Evolutionary conservation across 2,329 filamentous ascomycete species (phyloP).

Genomic region (Penicillium sp.): DNA sequence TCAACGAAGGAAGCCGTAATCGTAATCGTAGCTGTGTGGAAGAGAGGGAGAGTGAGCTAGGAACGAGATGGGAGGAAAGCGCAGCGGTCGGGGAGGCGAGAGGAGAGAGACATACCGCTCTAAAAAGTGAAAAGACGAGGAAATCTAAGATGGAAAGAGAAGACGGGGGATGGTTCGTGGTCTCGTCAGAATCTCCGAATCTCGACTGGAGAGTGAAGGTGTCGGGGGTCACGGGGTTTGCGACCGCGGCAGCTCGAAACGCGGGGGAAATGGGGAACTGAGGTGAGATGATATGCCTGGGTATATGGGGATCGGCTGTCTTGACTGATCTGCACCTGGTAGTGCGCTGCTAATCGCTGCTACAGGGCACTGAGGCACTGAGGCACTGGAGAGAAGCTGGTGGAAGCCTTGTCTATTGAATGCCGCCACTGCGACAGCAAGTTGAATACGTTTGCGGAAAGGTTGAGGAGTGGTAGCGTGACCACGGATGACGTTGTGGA

Average conservation of each 20-base stretch:
- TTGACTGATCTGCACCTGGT: too few relatives aligned
- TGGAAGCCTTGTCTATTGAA: neutral
- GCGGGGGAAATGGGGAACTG: neutral
- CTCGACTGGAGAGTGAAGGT: too few relatives aligned
- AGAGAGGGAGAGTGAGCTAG: constrained; percentile 13
- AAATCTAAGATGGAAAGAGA: constrained; percentile 28
- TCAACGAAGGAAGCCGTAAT: constrained; percentile 21
- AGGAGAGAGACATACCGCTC: constrained; percentile 36
- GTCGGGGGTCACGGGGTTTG: neutral
- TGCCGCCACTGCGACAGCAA: neutral
- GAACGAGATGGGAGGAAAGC: neutral
- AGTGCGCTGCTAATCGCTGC: too few relatives aligned
- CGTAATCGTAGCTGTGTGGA: constrained; percentile 35
- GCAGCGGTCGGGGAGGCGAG: constrained; percentile 2
- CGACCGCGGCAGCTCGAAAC: constrained; percentile 12
- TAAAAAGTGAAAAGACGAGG: constrained; percentile 29
- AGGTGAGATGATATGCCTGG: neutral
- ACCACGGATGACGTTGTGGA: constrained; percentile 38
- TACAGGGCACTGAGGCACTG: too few relatives aligned
- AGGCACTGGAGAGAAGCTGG: too few relatives aligned
- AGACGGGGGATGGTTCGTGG: constrained; percentile 22
- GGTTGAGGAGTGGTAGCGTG: constrained; percentile 32
- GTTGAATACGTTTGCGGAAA: neutral
- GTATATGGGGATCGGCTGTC: neutral
- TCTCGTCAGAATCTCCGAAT: constrained; percentile 30